Base-by-base conservation (phyloP, 2,329 filamentous ascomycete genomes). In the Paracoccidioides lutzii region DNA sequence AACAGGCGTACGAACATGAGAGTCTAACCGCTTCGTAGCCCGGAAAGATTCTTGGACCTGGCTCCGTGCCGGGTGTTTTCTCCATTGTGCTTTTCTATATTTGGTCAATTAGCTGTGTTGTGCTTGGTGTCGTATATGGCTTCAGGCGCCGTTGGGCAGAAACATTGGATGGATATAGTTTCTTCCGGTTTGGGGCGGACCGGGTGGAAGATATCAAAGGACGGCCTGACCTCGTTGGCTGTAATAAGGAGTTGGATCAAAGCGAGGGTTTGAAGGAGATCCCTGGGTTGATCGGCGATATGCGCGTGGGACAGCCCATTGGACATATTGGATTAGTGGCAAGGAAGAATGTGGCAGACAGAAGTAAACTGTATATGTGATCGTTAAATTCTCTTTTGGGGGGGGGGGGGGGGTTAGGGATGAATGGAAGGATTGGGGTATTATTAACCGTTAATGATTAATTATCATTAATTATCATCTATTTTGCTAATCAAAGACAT, bases 181-280 rank as follows among this genome's bases (percentile, higher is more conserved):
- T 59, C 52, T 55, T 59, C 37, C 35, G 52, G n/a, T 59, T 59
- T 33, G 58, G 58, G 4, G 46, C 44, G 44, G 52, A 59, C 45
- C 6, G 14, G 14, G 52, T 40, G 42, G 42, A 46, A 32, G 52
- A 54, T 28, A 38, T 54, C 22, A 30, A 30, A 8, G 46, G 40
- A 7, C 38, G n/a, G 14, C 30, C 50, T 35, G 37, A 15, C 15
- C 37, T 52, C 15, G 9, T 42, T 30, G 38, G 30, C 28, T 52
- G 32, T 28, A 43, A 42, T 43, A 43, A n/a, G 14, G 35, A 46
- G 4, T 50, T 49, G 8, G n/a, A 38, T 40, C 44, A 41, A n/a
- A 50, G 12, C 14, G 53, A 55, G n/a, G 44, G n/a, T 4, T 32
- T 49, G 33, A 32, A 3, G 38, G 37, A 41, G 14, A 50, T 49